Percentiles rank a stretch among this genome's conserved stretches.
phyloP scores from a whole-genome alignment of 371 early-diverging fungal genomes.

The Lichtheimia corymbifera region DNA sequence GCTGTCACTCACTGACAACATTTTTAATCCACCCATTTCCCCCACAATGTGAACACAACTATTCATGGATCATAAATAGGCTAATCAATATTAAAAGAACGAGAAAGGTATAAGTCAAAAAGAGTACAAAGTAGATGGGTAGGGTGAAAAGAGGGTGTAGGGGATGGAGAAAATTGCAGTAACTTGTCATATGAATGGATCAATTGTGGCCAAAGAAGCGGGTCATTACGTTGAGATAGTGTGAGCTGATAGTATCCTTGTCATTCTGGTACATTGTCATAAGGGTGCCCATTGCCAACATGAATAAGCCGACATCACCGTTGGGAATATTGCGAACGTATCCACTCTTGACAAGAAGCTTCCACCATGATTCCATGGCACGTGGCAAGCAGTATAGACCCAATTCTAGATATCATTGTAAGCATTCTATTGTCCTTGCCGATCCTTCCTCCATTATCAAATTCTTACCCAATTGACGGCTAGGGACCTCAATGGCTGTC shows the following conservation, averaged over 20 bases:
- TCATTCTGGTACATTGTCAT: slow-evolving; percentile 86
- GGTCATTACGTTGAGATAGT: slow-evolving; percentile 78
- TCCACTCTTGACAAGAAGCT: slow-evolving; percentile 47
- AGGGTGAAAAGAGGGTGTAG: background rate
- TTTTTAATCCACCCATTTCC: too few species aligned
- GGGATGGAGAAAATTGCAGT: background rate
- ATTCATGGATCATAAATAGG: too few species aligned
- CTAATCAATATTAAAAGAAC: too few species aligned
- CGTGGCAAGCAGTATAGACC: slow-evolving; percentile 83
- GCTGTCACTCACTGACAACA: too few species aligned
- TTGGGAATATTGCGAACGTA: slow-evolving; percentile 47
- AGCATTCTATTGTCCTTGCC: too few species aligned
- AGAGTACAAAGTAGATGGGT: background rate
- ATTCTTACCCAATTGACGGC: slow-evolving; percentile 62
- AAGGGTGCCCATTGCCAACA: slow-evolving; percentile 74
- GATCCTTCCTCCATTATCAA: too few species aligned
- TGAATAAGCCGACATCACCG: slow-evolving; percentile 68
- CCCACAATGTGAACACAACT: too few species aligned
- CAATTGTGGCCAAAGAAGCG: slow-evolving; percentile 84
- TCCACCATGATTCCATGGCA: slow-evolving; percentile 78
- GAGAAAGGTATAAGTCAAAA: too few species aligned
- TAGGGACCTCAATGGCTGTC: slow-evolving; percentile 73
- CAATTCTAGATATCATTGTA: slow-evolving; percentile 52
- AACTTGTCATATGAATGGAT: slow-evolving; percentile 10
- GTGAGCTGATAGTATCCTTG: slow-evolving; percentile 68